phyloP scores from a whole-genome alignment of 495 filamentous ascomycete genomes.

The Aspergillus bridgeri region DNA sequence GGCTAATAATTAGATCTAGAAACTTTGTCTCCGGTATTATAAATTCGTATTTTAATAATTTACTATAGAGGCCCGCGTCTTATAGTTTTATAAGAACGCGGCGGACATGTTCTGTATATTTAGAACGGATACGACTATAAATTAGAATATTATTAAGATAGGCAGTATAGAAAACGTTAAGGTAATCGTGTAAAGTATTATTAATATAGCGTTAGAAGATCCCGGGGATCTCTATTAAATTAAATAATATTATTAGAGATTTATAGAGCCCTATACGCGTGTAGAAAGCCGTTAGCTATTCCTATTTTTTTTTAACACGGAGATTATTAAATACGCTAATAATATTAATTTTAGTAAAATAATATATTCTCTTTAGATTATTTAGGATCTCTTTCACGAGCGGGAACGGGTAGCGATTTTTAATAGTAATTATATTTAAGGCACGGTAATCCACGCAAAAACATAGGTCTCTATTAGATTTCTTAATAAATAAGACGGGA shows the following conservation, averaged over 20 bases:
- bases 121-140: slow-evolving; percentile 24
- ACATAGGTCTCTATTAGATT: slow-evolving; percentile 26
- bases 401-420: slow-evolving; percentile 44
- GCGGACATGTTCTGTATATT: slow-evolving; percentile 18
- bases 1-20: slow-evolving; percentile 22
- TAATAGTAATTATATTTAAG: slow-evolving; percentile 40
- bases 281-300: slow-evolving; percentile 35
- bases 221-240: slow-evolving; percentile 11
- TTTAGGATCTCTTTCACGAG: slow-evolving; percentile 42
- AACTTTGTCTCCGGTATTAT: slow-evolving; percentile 16
- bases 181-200: slow-evolving; percentile 17
- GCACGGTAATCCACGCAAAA: slow-evolving; percentile 46
- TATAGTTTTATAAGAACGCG: slow-evolving; percentile 16
- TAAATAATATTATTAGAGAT: slow-evolving; percentile 20
- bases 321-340: slow-evolving; percentile 37
- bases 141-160: slow-evolving; percentile 39
- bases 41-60: slow-evolving; percentile 30
- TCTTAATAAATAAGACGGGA: slow-evolving; percentile 35
- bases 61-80: slow-evolving; percentile 12
- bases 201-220: slow-evolving; percentile 34
- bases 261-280: slow-evolving; percentile 28
- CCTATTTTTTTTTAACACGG: slow-evolving; percentile 15
- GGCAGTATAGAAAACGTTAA: slow-evolving; percentile 22
- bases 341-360: slow-evolving; percentile 48
- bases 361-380: slow-evolving; percentile 22